Percentiles rank a stretch among this genome's conserved stretches.
Evolutionary conservation across 2,329 filamentous ascomycete species (phyloP).

Genomic region (Fusarium sp.): DNA sequence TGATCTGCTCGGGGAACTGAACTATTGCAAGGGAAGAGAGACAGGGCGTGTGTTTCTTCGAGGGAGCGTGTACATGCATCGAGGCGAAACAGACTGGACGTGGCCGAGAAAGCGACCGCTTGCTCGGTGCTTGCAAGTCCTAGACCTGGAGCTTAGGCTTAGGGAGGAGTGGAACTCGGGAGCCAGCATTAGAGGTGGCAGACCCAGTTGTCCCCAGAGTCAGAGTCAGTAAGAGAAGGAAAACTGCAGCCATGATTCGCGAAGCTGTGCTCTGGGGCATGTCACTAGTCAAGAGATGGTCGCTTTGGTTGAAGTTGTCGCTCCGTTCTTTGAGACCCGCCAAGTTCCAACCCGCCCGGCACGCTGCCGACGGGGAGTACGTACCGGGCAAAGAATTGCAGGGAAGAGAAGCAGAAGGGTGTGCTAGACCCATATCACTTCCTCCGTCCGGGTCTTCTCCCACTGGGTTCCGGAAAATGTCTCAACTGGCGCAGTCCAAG

Average conservation of each 20-base stretch:
- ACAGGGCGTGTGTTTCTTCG: constrained; percentile 19
- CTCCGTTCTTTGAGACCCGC: constrained; percentile 24
- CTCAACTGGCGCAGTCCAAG: constrained; percentile 29
- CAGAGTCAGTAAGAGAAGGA: constrained; percentile 28
- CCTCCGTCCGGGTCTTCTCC: constrained; percentile 24
- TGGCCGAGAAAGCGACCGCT: constrained; percentile 37
- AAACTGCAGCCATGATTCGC: constrained; percentile 43
- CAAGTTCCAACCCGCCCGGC: no score
- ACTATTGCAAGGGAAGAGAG: constrained; percentile 11
- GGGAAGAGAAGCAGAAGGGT: constrained; percentile 8
- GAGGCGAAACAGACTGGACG: constrained; percentile 38
- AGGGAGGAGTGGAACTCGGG: constrained; percentile 25
- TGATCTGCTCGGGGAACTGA: constrained; percentile 30
- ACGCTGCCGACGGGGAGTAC: constrained; percentile 36
- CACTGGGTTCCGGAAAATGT: constrained; percentile 42
- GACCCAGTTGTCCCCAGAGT: background rate
- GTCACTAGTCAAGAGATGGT: constrained; percentile 31
- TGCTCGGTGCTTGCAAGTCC: background rate
- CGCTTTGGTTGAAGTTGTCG: constrained; percentile 17
- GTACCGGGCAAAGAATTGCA: constrained; percentile 7
- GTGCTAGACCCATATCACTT: constrained; percentile 30
- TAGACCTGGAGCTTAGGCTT: constrained; percentile 4
- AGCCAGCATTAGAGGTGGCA: constrained; percentile 7
- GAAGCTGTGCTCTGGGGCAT: constrained; percentile 28
- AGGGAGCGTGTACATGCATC: constrained; percentile 30